Conservation (phyloP, 2,329 filamentous ascomycete species). For the Myriosclerotinia curreyana region DNA sequence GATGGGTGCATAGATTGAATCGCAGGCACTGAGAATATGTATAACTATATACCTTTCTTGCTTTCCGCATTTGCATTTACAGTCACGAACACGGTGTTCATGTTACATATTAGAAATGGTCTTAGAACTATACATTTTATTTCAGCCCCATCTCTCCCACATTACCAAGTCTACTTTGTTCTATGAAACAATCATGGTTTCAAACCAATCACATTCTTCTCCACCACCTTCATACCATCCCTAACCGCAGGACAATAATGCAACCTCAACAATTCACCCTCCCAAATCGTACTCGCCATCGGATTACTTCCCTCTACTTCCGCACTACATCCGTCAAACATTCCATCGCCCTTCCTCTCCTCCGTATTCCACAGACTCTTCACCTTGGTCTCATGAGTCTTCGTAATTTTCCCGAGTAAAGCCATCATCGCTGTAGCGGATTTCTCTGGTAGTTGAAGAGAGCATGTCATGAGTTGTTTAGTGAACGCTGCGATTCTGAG, state of each 20-base stretch:
- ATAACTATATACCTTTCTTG: neutral
- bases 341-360: slow-evolving; percentile 86
- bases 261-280: slow-evolving; percentile 77
- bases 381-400: slow-evolving; percentile 79
- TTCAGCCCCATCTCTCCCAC: neutral
- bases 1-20: neutral
- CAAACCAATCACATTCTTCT: slow-evolving; percentile 52
- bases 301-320: slow-evolving; percentile 86
- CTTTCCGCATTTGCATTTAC: neutral
- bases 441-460: slow-evolving; percentile 88
- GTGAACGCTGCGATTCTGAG: slow-evolving; percentile 85
- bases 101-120: neutral
- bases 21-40: neutral
- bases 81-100: neutral
- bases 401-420: slow-evolving; percentile 73
- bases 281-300: slow-evolving; percentile 88
- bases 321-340: slow-evolving; percentile 69
- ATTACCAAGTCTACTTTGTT: neutral
- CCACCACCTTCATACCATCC: slow-evolving; percentile 67
- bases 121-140: slow-evolving; percentile 11
- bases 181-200: slow-evolving; percentile 25
- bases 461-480: slow-evolving; percentile 80
- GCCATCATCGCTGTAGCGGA: slow-evolving; percentile 76
- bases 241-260: slow-evolving; percentile 87
- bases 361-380: slow-evolving; percentile 90